These are phyloP conservation scores for Rhodotorula sp. DNA, from an alignment of 1,284 basidiomycete species.

Conservation along the genomic window DNA sequence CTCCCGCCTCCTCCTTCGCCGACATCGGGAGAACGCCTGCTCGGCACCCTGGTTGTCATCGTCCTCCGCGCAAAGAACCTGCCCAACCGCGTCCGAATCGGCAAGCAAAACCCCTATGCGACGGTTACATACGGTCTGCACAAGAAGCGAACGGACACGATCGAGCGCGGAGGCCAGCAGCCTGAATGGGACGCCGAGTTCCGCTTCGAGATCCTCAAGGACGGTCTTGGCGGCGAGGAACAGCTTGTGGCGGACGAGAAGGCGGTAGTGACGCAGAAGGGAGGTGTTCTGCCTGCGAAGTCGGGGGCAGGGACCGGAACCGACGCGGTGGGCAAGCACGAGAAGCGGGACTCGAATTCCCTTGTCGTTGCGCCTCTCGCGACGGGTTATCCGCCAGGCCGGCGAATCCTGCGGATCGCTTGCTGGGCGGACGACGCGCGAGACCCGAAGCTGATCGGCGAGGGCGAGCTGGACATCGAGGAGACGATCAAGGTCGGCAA, in stretches of 20 bases:
- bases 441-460: conserved; percentile 95
- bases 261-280: conserved; percentile 50
- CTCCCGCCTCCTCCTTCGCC: conserved; percentile 13
- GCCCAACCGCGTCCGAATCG: conserved; percentile 88
- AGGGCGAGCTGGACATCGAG: conserved; percentile 79
- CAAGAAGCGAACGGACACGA: conserved; percentile 79
- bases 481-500: conserved; percentile 92
- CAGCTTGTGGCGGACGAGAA: conserved; percentile 56
- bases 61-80: conserved; percentile 60
- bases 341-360: conserved; percentile 42
- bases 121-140: conserved; percentile 72
- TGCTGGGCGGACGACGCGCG: conserved; percentile 94
- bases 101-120: conserved; percentile 97
- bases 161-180: conserved; percentile 95
- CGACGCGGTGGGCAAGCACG: conserved; percentile 22
- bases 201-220: conserved; percentile 85
- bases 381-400: conserved; percentile 20
- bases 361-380: conserved; percentile 56
- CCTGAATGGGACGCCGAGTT: conserved; percentile 99
- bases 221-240: conserved; percentile 59
- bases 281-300: conserved; percentile 51
- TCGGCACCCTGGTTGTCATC: conserved; percentile 92
- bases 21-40: conserved; percentile 42
- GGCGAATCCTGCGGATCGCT: conserved; percentile 63
- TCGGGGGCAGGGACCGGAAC: conserved; percentile 4